Evolutionary conservation across 2,329 filamentous ascomycete genomes (phyloP), one percentile per base, ranked within the genome.

Genomic region (Trichoderma gracile): DNA sequence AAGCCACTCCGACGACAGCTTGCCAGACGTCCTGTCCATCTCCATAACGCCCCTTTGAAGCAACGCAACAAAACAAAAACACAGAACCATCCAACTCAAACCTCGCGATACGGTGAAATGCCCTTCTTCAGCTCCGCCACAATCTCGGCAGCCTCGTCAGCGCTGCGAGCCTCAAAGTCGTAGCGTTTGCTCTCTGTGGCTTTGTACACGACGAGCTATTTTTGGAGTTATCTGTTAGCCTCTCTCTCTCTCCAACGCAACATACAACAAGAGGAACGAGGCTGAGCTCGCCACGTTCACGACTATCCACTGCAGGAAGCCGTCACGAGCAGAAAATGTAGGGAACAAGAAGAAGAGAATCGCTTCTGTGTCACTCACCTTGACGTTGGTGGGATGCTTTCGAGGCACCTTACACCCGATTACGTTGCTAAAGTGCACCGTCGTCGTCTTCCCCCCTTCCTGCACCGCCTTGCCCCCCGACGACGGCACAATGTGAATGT

Each of bases 401-500:
- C 90, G 83, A 61, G 87, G 89, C 54, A 93, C 88, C 75, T 93
- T 94, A 73, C 90, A 92, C 3, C 91, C 91, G 17, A 96, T 86
- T 6, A 95, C 89, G 64, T 90, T 90, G 71, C 86, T 89, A 73
- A 94, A 93, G 71, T 93, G 91, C 54, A 94, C 89, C 46, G 90
- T 92, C 3, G 90, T 93, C 40, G 87, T 90, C 78, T 92, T 93
- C 63, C 81, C 82, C 23, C 81, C 83, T 63, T 89, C 86, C 65
- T 86, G 84, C 64, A 87, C 78, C 12, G 86, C 84, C 73, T 90
- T 91, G 43, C 88, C 87, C 10, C 84, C 84, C 2, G 84, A 85
- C 1, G 85, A 82, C 27, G 91, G 90, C 84, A 92, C 89, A 70
- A 96, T 92, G 76, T 94, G 91, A 67, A 96, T 86, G 74, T 93